These are phyloP conservation scores for Lodderomyces theae DNA, from an alignment of 1,139 yeast genomes.

Conservation along the genomic window DNA sequence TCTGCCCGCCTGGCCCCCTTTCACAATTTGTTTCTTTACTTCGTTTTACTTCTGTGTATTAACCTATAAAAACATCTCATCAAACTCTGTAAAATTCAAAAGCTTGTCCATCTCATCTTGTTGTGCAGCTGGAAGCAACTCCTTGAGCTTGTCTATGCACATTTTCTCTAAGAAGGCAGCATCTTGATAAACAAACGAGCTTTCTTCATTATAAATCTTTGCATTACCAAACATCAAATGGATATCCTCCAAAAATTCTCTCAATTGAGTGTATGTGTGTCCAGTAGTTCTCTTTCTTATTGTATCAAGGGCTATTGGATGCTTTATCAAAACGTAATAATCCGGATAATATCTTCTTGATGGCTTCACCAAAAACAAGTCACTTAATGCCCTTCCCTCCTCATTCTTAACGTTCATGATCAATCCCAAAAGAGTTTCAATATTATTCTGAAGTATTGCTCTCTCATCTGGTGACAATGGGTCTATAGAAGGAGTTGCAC, in stretches of 20 bases:
- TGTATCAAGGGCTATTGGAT: constrained; percentile 78
- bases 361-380: constrained; percentile 66
- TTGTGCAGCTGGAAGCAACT: constrained; percentile 22
- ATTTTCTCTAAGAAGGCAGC: constrained; percentile 63
- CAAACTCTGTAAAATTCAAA: constrained; percentile 51
- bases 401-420: constrained; percentile 45
- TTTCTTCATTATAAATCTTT: constrained; percentile 83
- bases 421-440: constrained; percentile 44
- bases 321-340: constrained; percentile 72
- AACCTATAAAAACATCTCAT: constrained; percentile 29
- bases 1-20: too few species aligned
- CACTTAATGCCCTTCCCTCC: constrained; percentile 46
- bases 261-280: constrained; percentile 50
- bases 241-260: constrained; percentile 68
- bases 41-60: too few species aligned
- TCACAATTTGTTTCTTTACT: too few species aligned
- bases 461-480: constrained; percentile 44
- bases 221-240: constrained; percentile 83
- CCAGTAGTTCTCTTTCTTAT: constrained; percentile 59
- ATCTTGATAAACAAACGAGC: constrained; percentile 77
- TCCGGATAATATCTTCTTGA: constrained; percentile 78
- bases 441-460: constrained; percentile 36
- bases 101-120: constrained; percentile 29
- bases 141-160: constrained; percentile 34
- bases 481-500: constrained; percentile 37